Conservation (phyloP, 1,284 basidiomycete species). For the Malassezia sympodialis region DNA sequence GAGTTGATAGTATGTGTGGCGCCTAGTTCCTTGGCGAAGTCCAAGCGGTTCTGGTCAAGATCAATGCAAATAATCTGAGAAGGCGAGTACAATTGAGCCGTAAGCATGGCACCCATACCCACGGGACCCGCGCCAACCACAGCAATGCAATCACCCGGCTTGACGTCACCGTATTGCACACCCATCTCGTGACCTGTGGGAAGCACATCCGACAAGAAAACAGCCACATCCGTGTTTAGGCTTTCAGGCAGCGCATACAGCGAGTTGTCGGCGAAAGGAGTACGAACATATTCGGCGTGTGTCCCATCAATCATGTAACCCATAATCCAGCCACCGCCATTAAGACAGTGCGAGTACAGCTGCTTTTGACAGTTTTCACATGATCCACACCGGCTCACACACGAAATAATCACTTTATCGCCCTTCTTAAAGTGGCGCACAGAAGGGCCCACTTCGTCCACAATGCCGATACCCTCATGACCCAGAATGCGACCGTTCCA, state of each 20-base stretch:
- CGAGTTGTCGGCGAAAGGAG: background rate
- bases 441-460: conserved; percentile 26
- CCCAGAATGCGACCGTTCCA: conserved; percentile 15
- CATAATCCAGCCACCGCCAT: background rate
- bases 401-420: conserved; percentile 22
- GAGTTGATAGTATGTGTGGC: conserved; percentile 3
- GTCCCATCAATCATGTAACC: conserved; percentile 1
- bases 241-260: background rate
- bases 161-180: background rate
- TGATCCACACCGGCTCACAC: background rate
- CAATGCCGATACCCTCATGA: conserved; percentile 39
- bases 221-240: conserved; percentile 1
- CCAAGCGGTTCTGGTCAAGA: background rate
- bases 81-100: background rate
- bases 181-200: conserved; percentile 1
- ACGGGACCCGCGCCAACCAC: background rate
- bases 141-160: background rate
- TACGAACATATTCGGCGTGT: background rate
- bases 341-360: conserved; percentile 3
- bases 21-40: background rate
- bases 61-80: background rate
- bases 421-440: conserved; percentile 31
- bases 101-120: background rate
- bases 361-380: conserved; percentile 2
- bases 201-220: conserved; percentile 3